Evolutionary conservation across 2,329 filamentous ascomycete species (phyloP).

Genomic region (Periconia sp.): DNA sequence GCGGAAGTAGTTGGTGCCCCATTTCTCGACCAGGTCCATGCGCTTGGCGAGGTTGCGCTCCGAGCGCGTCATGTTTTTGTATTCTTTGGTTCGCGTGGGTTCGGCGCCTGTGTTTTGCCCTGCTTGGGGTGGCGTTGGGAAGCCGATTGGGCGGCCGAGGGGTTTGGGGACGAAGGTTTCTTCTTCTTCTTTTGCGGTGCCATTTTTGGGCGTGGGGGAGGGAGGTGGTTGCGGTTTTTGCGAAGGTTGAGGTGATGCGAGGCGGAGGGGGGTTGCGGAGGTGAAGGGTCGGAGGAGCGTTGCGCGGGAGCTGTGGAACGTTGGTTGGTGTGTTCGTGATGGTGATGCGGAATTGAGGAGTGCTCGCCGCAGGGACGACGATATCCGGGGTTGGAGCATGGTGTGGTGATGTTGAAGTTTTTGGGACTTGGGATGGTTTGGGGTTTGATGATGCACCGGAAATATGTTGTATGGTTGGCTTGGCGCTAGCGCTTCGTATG

Average conservation of each 20-base stretch:
- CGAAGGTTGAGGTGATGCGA: slow-evolving; percentile 11
- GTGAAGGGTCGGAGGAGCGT: slow-evolving; percentile 25
- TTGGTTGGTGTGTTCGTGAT: slow-evolving; percentile 17
- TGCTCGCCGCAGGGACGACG: slow-evolving; percentile 14
- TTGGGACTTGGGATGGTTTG: not conserved
- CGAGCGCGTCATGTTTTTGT: slow-evolving; percentile 33
- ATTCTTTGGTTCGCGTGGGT: slow-evolving; percentile 32
- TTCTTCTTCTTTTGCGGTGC: slow-evolving; percentile 7
- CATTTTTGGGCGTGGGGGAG: slow-evolving; percentile 17
- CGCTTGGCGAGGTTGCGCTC: slow-evolving; percentile 69
- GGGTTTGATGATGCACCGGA: slow-evolving; percentile 1
- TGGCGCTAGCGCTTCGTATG: not conserved
- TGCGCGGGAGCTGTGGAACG: slow-evolving; percentile 11
- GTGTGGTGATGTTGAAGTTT: slow-evolving; percentile 9
- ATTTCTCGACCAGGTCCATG: slow-evolving; percentile 72
- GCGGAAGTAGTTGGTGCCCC: slow-evolving; percentile 88
- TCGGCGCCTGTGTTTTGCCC: slow-evolving; percentile 85
- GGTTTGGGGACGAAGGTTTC: slow-evolving; percentile 53
- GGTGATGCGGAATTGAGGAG: slow-evolving; percentile 14
- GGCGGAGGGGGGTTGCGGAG: slow-evolving; percentile 22
- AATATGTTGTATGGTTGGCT: not conserved
- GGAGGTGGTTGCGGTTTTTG: slow-evolving; percentile 3
- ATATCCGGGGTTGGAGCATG: slow-evolving; percentile 38
- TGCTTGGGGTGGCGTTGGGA: slow-evolving; percentile 68
- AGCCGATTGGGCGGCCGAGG: slow-evolving; percentile 76